Evolutionary conservation across 2,329 filamentous ascomycete species (phyloP).

Genomic region (Fusarium stilboides): DNA sequence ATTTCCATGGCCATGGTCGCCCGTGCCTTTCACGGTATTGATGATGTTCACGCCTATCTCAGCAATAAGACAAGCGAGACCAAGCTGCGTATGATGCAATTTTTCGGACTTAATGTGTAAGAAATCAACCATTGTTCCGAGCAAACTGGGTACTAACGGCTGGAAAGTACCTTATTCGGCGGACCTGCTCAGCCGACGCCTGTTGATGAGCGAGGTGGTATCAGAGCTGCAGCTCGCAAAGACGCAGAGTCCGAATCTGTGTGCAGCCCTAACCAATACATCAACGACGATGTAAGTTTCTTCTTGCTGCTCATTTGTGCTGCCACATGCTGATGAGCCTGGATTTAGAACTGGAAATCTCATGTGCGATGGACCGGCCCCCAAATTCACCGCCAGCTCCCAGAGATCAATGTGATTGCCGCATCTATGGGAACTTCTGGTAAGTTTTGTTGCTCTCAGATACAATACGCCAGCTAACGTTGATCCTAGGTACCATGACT

Average conservation of each 20-base stretch:
- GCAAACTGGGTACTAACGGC: conserved; percentile 9
- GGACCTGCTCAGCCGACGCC: conserved; percentile 55
- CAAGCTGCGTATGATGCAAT: conserved; percentile 53
- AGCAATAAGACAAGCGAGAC: conserved; percentile 63
- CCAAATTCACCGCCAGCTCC: conserved; percentile 70
- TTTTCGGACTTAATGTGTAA: conserved; percentile 55
- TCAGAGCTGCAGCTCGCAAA: conserved; percentile 51
- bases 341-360: conserved; percentile 64
- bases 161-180: conserved; percentile 51
- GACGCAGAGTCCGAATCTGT: conserved; percentile 50
- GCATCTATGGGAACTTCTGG: conserved; percentile 68
- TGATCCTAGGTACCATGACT: conserved; percentile 59
- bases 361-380: conserved; percentile 73
- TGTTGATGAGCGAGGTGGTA: conserved; percentile 53
- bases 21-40: conserved; percentile 57
- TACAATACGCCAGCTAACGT: background rate
- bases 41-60: conserved; percentile 60
- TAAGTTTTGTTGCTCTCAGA: background rate
- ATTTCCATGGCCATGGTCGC: conserved; percentile 66
- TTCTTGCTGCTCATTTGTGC: fast-evolving
- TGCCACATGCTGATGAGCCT: background rate
- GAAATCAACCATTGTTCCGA: background rate
- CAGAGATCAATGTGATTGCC: conserved; percentile 69
- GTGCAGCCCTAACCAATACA: conserved; percentile 55
- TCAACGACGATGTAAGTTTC: conserved; percentile 52